A percentile compares a stretch with the other conserved stretches of the same genome.
Conservation (phyloP, 2,329 filamentous ascomycete species). For the Penicillium sp. region DNA sequence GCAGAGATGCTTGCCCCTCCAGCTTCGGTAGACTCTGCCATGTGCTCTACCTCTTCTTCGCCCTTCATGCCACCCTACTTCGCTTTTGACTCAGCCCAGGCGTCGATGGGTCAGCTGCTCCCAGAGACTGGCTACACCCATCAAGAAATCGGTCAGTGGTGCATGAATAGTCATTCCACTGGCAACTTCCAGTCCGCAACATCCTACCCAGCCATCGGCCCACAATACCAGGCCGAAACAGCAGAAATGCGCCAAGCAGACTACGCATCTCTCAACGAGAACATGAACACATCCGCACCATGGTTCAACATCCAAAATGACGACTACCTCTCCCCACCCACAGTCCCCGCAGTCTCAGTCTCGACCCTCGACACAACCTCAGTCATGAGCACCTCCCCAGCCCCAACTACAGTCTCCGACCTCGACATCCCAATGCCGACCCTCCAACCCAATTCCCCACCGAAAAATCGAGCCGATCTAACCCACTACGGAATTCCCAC, state of each 20-base stretch:
- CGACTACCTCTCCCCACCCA: slow-evolving; percentile 15
- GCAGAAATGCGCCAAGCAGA: slow-evolving; percentile 5
- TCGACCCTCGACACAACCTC: slow-evolving; percentile 9
- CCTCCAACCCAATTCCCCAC: slow-evolving; percentile 6
- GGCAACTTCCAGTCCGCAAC: slow-evolving; percentile 9
- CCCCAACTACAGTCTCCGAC: slow-evolving; percentile 16
- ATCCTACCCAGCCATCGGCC: slow-evolving; percentile 4
- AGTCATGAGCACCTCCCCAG: slow-evolving; percentile 15
- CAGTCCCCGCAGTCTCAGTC: background rate
- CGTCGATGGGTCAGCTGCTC: background rate
- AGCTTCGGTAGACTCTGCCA: slow-evolving; percentile 5
- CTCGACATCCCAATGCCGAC: slow-evolving; percentile 10
- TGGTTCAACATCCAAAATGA: slow-evolving; percentile 14
- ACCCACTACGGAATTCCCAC: slow-evolving; percentile 34
- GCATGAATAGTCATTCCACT: slow-evolving; percentile 17
- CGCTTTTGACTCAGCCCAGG: background rate
- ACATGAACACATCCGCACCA: slow-evolving; percentile 1
- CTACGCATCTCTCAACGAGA: slow-evolving; percentile 8
- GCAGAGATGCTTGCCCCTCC: slow-evolving; percentile 11
- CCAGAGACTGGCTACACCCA: slow-evolving; percentile 13
- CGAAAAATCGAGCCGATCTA: slow-evolving; percentile 24
- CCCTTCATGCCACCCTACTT: slow-evolving; percentile 20
- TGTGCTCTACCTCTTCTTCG: slow-evolving; percentile 3
- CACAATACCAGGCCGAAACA: background rate
- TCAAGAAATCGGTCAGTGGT: slow-evolving; percentile 23